Evolutionary conservation across 768 basidiomycete genomes (phyloP).

Genomic region (Boletus rufocinnamomeus): DNA sequence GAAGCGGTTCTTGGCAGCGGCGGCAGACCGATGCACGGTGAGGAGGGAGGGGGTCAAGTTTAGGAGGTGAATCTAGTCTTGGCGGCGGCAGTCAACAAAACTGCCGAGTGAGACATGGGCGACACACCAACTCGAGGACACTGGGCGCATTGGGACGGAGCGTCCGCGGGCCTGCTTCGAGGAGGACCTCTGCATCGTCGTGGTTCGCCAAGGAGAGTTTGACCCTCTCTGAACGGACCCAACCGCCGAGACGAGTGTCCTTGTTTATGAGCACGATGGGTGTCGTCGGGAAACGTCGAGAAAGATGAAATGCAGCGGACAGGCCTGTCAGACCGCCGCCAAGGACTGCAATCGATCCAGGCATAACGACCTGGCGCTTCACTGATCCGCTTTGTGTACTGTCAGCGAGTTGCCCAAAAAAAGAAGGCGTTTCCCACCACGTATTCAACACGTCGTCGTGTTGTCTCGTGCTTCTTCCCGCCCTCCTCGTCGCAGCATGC

Average conservation of each 20-base stretch:
- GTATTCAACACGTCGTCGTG: constrained; percentile 26
- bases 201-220: constrained; percentile 34
- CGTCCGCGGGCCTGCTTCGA: constrained; percentile 89
- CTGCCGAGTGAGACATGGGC: constrained; percentile 6
- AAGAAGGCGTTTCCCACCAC: constrained; percentile 22
- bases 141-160: constrained; percentile 74
- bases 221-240: constrained; percentile 69
- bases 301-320: constrained; percentile 76
- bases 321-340: constrained; percentile 85
- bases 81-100: constrained; percentile 13
- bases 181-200: constrained; percentile 47
- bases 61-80: constrained; percentile 73
- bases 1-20: constrained; percentile 79
- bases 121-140: constrained; percentile 73
- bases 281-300: constrained; percentile 59
- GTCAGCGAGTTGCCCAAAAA: background rate
- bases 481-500: constrained; percentile 19
- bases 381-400: too few species aligned
- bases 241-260: constrained; percentile 73
- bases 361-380: background rate
- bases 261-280: constrained; percentile 73
- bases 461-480: background rate
- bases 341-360: constrained; percentile 58
- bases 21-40: constrained; percentile 62
- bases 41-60: constrained; percentile 60